Conservation (phyloP, 495 filamentous ascomycete species). For the Daldinia loculata region DNA sequence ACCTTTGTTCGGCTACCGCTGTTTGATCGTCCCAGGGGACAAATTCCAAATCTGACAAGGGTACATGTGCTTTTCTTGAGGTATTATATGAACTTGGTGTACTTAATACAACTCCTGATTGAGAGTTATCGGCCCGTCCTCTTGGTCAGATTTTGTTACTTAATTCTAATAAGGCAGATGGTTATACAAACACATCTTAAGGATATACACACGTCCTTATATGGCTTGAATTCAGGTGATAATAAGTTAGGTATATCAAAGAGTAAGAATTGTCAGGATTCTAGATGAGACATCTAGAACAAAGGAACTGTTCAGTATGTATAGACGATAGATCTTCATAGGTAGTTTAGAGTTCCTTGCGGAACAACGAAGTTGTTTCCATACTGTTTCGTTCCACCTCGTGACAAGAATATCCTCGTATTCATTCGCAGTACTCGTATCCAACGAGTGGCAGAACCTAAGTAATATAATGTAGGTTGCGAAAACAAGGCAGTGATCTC, state of each 20-base stretch:
- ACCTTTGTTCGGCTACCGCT: slow-evolving; percentile 9
- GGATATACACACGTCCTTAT: neutral
- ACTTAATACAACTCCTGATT: neutral
- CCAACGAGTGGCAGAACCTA: too few species aligned
- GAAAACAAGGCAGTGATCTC: too few species aligned
- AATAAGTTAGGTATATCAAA: neutral
- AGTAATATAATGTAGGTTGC: too few species aligned
- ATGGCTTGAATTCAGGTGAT: neutral
- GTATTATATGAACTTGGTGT: neutral
- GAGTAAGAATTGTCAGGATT: neutral
- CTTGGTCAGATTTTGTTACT: slow-evolving; percentile 4
- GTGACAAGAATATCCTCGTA: too few species aligned
- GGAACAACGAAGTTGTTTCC: too few species aligned
- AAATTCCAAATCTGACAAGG: slow-evolving; percentile 30
- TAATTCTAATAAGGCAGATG: slow-evolving; percentile 49
- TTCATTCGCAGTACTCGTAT: too few species aligned
- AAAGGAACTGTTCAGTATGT: too few species aligned
- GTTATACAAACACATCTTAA: slow-evolving; percentile 3
- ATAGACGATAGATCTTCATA: too few species aligned
- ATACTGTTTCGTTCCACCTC: too few species aligned
- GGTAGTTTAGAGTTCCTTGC: too few species aligned
- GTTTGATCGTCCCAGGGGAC: neutral
- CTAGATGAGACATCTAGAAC: too few species aligned
- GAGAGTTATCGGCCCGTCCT: neutral
- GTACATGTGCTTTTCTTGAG: neutral